Conservation (phyloP, 2,329 filamentous ascomycete species). For the Colletotrichum coccodes region DNA sequence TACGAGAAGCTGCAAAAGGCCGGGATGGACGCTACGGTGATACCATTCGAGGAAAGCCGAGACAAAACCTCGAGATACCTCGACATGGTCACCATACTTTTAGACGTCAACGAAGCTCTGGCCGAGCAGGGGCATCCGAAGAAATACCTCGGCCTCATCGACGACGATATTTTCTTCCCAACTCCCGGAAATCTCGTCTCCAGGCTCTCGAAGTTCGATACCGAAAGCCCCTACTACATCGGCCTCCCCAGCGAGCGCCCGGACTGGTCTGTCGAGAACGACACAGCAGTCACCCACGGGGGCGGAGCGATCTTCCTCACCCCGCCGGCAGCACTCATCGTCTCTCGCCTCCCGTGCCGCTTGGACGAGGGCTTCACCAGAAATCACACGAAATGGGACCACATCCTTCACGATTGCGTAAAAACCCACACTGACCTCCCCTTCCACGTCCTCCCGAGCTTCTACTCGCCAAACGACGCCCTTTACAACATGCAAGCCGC, state of each 20-base stretch:
- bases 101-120: slow-evolving; percentile 44
- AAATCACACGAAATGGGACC: slow-evolving; percentile 50
- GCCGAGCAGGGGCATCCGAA: slow-evolving; percentile 48
- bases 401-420: slow-evolving; percentile 53
- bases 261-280: slow-evolving; percentile 53
- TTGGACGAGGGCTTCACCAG: slow-evolving; percentile 33
- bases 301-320: slow-evolving; percentile 57
- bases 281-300: slow-evolving; percentile 52
- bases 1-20: slow-evolving; percentile 27
- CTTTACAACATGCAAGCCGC: slow-evolving; percentile 40
- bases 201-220: slow-evolving; percentile 41
- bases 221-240: slow-evolving; percentile 50
- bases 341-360: slow-evolving; percentile 50
- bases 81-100: slow-evolving; percentile 48
- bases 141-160: slow-evolving; percentile 54
- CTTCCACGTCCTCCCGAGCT: slow-evolving; percentile 54
- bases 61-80: slow-evolving; percentile 49
- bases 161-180: slow-evolving; percentile 59
- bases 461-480: slow-evolving; percentile 50
- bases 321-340: slow-evolving; percentile 42
- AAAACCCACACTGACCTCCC: slow-evolving; percentile 43
- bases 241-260: slow-evolving; percentile 54
- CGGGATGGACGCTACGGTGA: slow-evolving; percentile 39
- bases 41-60: slow-evolving; percentile 41
- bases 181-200: slow-evolving; percentile 50